These are phyloP conservation scores for Sugiyamaella floridensis DNA, from an alignment of 805 yeast genomes.

Conservation along the genomic window DNA sequence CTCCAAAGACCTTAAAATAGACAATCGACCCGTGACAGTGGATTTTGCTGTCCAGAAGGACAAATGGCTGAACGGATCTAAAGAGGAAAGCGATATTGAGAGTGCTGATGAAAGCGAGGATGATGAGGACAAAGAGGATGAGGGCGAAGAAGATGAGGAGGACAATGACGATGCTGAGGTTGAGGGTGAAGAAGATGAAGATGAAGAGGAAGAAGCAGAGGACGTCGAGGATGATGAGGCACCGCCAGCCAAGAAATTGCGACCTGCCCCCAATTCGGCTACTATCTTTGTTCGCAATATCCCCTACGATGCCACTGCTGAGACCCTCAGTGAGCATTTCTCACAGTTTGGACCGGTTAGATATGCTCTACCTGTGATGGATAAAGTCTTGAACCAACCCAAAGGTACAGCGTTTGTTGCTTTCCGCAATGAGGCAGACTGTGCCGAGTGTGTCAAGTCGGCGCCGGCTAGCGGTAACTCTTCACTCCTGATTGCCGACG, in stretches of 20 bases:
- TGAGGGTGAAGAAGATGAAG: constrained; percentile 35
- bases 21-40: constrained; percentile 87
- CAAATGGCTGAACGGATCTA: constrained; percentile 60
- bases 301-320: constrained; percentile 89
- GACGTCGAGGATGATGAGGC: constrained; percentile 30
- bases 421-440: constrained; percentile 55
- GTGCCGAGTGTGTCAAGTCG: constrained; percentile 57
- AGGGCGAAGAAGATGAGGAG: constrained; percentile 34
- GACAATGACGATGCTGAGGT: constrained; percentile 37
- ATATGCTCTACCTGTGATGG: constrained; percentile 90
- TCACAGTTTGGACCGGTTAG: constrained; percentile 76
- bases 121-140: constrained; percentile 35
- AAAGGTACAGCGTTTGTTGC: constrained; percentile 96
- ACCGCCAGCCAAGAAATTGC: constrained; percentile 23
- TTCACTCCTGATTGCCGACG: constrained; percentile 77
- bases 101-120: constrained; percentile 34
- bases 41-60: constrained; percentile 87
- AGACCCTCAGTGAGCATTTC: constrained; percentile 71
- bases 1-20: constrained; percentile 67
- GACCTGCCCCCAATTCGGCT: constrained; percentile 29
- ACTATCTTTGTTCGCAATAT: constrained; percentile 86
- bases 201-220: constrained; percentile 33
- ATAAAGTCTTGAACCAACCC: constrained; percentile 76
- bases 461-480: constrained; percentile 63
- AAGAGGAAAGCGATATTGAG: constrained; percentile 35